Base-by-base conservation (phyloP, 1,139 yeast genomes). In the Diutina rugosa region DNA sequence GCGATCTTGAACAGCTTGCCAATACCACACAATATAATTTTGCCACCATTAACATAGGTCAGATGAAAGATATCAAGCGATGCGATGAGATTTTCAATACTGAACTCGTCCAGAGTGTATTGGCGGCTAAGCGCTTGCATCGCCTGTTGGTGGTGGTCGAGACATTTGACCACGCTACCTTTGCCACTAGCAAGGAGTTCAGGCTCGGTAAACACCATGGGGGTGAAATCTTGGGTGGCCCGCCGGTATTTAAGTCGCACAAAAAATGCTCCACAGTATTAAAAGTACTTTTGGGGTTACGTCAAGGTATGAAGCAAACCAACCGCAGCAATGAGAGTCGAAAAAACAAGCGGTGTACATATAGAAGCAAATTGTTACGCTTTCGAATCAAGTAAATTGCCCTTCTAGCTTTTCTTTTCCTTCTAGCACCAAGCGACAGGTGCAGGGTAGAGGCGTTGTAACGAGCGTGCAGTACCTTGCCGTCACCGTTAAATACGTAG, bases 1-100 rank as follows among this genome's bases (percentile, higher is more conserved):
- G 90, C 95, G 48, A 90, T 86, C 67, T 88, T 89, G 68, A 73
- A 82, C 7, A 93, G 84, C 68, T 90, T 90, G 8, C 97, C 97
- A 67, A 90, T 85, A 4, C 96, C 96, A 28, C 88, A 79, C 29
- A 88, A 68, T 3, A 89, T 83, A 30, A 90, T 76, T 65, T 89
- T 89, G 10, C 95, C 93, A 28, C 80, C 76, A 21, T 69, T 68
- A 10, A 61, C 30, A 8, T 78, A 66, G 1, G 85, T 72, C 55
- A 76, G 73, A 65, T 78, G 79, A 64, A 87, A 67, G 28, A 78
- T 71, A 55, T 74, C 73, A 51, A 87, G 67, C 1, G 88, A 78
- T 46, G 69, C 68, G 55, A 72, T 70, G 61, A 85, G 69, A 59
- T 83, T 79, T n/a, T 65, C 63, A 59, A 78, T 81, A 2, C 85